Base-by-base conservation (phyloP, 305 asterid species). In the Fraxinus latifolia region DNA sequence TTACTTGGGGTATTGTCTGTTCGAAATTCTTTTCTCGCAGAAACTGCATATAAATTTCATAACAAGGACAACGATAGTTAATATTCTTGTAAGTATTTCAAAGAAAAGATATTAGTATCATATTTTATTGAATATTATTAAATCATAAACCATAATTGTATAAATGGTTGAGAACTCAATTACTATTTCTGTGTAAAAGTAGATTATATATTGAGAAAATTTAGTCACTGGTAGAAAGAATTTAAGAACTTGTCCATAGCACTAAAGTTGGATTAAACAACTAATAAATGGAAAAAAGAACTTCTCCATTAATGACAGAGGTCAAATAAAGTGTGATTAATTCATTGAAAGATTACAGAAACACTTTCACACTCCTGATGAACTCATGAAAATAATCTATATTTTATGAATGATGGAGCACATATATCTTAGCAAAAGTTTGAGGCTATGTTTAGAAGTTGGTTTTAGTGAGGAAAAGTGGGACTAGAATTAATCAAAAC, bases 1-100 rank as follows among this genome's bases (percentile, higher is more conserved):
- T 95, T 80, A 92, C 92, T 79, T 84, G 87, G 21, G 95, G 91
- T 79, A 93, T 90, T 37, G 83, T 90, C 75, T 93, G 99, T 81
- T 89, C 85, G 88, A 95, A 95, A 11, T 89, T 89, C 88, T 90
- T 93, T 84, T 91, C 99, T 60, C 85, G 83, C 23, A 93, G 83
- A 80, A 92, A 95, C 98, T 95, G 94, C 81, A 9, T 25, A 8
- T 1, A 29, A 3, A 47, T 9, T 42, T 21, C 14, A 8, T 60
- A 21, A 21, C 71, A 21, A 15, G 21, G 21, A 50, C 23, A 15
- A 12, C 17, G 62, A 50, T 15, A 50, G 23, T 50, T 50, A 50
- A 14, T 47, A 15, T 50, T 50, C 21, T 4, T 50, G 19, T 50
- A 50, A 15, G 5, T 50, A 50, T 50, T 50, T 50, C 60, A 50